Evolutionary conservation across 2,329 filamentous ascomycete genomes (phyloP).

Genomic region (Ophiostoma australiae): DNA sequence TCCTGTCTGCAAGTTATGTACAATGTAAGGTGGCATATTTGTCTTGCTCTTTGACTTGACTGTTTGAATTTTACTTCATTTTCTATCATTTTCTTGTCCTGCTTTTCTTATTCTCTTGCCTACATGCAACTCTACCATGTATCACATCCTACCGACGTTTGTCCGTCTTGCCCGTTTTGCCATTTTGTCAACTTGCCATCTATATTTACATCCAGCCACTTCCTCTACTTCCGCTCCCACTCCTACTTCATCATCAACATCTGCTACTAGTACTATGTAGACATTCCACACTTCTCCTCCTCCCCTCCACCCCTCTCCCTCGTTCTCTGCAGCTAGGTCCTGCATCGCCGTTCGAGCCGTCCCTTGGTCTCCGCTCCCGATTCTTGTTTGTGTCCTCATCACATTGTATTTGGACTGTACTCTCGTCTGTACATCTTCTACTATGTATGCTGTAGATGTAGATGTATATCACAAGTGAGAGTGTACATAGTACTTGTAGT

Average conservation of each 20-base stretch:
- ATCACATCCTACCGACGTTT: not conserved
- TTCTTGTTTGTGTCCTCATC: constrained; percentile 1
- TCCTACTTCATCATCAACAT: no score
- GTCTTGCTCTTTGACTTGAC: not conserved
- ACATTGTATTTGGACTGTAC: not conserved
- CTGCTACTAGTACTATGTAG: not conserved
- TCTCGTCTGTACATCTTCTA: no score
- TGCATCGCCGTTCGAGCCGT: constrained; percentile 7
- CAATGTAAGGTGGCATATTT: not conserved
- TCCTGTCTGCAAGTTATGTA: not conserved
- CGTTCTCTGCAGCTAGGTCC: constrained; percentile 6
- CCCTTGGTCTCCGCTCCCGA: constrained; percentile 4
- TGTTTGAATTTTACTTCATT: not conserved
- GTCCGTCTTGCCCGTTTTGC: no score
- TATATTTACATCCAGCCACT: not conserved
- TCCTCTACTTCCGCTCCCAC: not conserved
- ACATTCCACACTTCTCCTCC: not conserved
- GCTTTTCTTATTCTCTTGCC: not conserved
- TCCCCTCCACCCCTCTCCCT: not conserved
- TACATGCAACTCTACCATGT: not conserved
- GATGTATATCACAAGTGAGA: not conserved
- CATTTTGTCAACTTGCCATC: not conserved
- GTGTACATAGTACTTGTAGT: not conserved
- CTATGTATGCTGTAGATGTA: not conserved
- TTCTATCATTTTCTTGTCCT: no score